Evolutionary conservation across 371 early-diverging fungal genomes (phyloP), one percentile per base, ranked within the genome.

Genomic region (Mycotypha africana): DNA sequence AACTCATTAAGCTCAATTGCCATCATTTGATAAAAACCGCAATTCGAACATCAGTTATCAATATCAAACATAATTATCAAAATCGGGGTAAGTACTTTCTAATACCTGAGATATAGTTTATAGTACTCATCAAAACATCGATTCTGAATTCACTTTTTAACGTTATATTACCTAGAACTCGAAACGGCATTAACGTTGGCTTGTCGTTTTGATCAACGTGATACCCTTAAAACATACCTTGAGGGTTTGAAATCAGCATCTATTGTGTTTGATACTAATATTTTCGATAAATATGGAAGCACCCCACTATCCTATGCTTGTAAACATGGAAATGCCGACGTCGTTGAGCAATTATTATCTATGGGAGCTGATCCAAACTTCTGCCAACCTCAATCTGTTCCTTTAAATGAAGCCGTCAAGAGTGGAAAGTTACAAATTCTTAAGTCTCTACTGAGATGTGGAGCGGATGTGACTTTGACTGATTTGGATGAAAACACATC

Each of bases 291-390:
- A 1, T 12, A 36, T 9, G 36, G 49, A 10, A 41, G 42, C 12
- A 51, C 65, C 2, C 51, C 70, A 5, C 45, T 79, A 6, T 54
- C 55, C 5, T 23, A 65, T 24, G 74, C 71, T 21, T 51, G 63
- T 35, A 34, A 24, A 16, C 28, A 55, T 12, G 66, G 65, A 22
- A 42, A 63, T 31, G 39, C 42, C 10, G 25, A 53, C 8, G 56
- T 57, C 8, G 59, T 72, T 11, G 38, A 42, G 6, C 14, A 12
- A 0, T 26, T 80, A 26, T 26, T 80, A 12, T 20, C 34, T 15
- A 30, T 51, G 20, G 58, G 65, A 5, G 67, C 66, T 11, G 22
- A 63, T 42, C 47, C 56, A 15, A 63, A 70, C 17, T 16, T 34
- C 7, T 33, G 24, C 15, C 26, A 56, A 15, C 2, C 24, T 16